These are phyloP conservation scores for Blepharisma stoltei DNA, from an alignment of 73 alveolate species.

Conservation along the genomic window DNA sequence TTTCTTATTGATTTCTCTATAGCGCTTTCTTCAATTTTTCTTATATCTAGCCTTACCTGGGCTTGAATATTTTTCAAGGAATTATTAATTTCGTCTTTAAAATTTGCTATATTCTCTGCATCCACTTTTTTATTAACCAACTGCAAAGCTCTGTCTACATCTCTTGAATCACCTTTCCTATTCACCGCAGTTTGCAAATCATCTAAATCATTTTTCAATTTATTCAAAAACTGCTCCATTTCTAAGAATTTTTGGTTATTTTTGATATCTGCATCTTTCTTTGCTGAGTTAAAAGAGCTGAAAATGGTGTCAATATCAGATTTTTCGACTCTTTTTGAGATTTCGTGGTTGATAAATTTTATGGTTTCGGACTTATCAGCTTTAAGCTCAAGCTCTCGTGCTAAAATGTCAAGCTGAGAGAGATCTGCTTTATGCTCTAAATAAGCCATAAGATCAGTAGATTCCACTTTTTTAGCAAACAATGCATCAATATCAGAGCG, in stretches of 20 bases:
- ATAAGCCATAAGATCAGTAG: conserved; percentile 39
- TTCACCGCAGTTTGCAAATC: conserved; percentile 33
- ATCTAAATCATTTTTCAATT: conserved; percentile 34
- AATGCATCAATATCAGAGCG: conserved; percentile 67
- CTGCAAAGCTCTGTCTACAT: conserved; percentile 19
- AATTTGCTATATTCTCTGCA: conserved; percentile 14
- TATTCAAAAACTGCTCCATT: conserved; percentile 2
- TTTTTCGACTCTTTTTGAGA: conserved; percentile 38
- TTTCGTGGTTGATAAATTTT: background rate
- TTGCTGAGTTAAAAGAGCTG: conserved; percentile 38
- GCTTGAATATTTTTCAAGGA: background rate
- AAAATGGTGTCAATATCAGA: conserved; percentile 48
- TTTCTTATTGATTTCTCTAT: conserved; percentile 2
- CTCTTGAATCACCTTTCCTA: conserved; percentile 36
- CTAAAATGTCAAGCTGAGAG: conserved; percentile 23
- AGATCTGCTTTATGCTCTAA: conserved; percentile 36
- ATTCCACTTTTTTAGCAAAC: conserved; percentile 54
- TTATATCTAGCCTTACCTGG: conserved; percentile 14
- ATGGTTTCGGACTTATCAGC: conserved; percentile 25
- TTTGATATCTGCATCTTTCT: conserved; percentile 42
- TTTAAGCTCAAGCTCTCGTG: conserved; percentile 29
- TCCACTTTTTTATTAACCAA: conserved; percentile 27
- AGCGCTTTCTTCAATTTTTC: conserved; percentile 27
- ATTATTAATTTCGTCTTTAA: background rate
- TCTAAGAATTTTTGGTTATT: background rate